A percentile compares a stretch with the other conserved stretches of the same genome.
These are phyloP conservation scores for Lepidium sativum DNA, from an alignment of 345 rosid genomes.

Conservation along the genomic window DNA sequence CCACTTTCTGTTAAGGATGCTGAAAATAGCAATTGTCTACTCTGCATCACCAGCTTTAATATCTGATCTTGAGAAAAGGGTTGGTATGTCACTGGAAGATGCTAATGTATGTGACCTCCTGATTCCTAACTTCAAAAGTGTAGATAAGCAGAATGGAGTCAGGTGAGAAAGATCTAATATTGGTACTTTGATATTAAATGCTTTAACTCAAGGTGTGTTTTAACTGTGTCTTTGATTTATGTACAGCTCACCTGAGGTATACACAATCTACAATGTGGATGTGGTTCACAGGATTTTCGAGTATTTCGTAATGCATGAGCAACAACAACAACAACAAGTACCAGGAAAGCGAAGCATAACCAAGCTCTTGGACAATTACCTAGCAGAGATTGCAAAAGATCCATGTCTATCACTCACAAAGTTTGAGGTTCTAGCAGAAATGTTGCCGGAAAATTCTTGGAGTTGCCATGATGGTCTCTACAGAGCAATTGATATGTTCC, in stretches of 20 bases:
- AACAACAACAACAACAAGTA: slow-evolving; percentile 43
- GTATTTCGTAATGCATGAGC: slow-evolving; percentile 71
- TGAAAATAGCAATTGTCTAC: slow-evolving; percentile 59
- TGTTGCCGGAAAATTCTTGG: slow-evolving; percentile 56
- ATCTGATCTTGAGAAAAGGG: slow-evolving; percentile 73
- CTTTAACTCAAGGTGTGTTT: not conserved
- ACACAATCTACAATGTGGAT: slow-evolving; percentile 53
- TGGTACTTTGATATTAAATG: not conserved
- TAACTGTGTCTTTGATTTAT: slow-evolving; percentile 1
- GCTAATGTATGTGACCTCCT: slow-evolving; percentile 63
- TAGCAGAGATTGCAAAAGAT: slow-evolving; percentile 72
- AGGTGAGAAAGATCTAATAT: slow-evolving; percentile 35
- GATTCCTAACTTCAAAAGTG: slow-evolving; percentile 57
- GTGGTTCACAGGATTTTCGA: slow-evolving; percentile 66
- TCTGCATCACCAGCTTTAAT: slow-evolving; percentile 67
- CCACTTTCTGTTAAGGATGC: slow-evolving; percentile 59
- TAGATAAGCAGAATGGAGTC: slow-evolving; percentile 38
- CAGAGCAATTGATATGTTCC: slow-evolving; percentile 85
- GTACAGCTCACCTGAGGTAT: slow-evolving; percentile 44
- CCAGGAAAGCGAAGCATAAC: slow-evolving; percentile 48
- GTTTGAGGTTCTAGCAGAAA: slow-evolving; percentile 77
- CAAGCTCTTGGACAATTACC: slow-evolving; percentile 69
- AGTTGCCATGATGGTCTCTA: slow-evolving; percentile 81
- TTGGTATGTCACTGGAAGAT: slow-evolving; percentile 51
- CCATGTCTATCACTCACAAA: slow-evolving; percentile 62